Evolutionary conservation across 2,329 filamentous ascomycete species (phyloP).

Genomic region (Ceratocystiopsis sp.): DNA sequence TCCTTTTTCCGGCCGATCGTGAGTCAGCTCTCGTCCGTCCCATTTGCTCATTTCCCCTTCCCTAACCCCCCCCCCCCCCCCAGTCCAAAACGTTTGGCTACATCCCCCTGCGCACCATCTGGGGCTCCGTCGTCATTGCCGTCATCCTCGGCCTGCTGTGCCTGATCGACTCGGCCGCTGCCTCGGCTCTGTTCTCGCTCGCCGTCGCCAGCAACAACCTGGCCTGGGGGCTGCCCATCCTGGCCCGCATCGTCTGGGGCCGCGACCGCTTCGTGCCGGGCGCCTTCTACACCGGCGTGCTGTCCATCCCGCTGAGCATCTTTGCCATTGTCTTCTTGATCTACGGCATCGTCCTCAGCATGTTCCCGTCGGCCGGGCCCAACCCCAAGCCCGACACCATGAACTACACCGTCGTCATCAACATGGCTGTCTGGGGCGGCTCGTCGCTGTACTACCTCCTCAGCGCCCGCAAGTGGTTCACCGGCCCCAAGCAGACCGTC

Average conservation of each 20-base stretch:
- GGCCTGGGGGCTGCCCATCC: slow-evolving; percentile 41
- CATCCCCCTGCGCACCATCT: slow-evolving; percentile 39
- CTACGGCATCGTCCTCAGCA: slow-evolving; percentile 37
- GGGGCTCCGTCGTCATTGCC: slow-evolving; percentile 32
- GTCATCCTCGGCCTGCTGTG: slow-evolving; percentile 38
- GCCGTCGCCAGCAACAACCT: slow-evolving; percentile 43
- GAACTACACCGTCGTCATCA: slow-evolving; percentile 49
- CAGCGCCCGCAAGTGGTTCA: slow-evolving; percentile 42
- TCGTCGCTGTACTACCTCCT: slow-evolving; percentile 36
- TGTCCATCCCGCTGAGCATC: slow-evolving; percentile 35
- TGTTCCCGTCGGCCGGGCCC: slow-evolving; percentile 41
- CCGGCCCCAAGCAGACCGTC: slow-evolving; percentile 39
- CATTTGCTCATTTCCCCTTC: not conserved
- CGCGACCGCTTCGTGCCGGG: slow-evolving; percentile 38
- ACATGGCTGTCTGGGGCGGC: slow-evolving; percentile 39
- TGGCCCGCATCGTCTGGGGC: slow-evolving; percentile 41
- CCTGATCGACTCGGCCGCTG: slow-evolving; percentile 38
- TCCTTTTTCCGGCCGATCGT: slow-evolving; percentile 35
- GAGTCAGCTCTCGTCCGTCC: not conserved
- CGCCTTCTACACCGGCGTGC: slow-evolving; percentile 38
- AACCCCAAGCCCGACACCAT: slow-evolving; percentile 31
- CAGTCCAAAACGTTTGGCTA: slow-evolving; percentile 32
- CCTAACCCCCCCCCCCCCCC: not conserved
- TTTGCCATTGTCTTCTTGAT: slow-evolving; percentile 34
- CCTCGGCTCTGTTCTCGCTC: slow-evolving; percentile 41